Percentiles rank a stretch among this genome's conserved stretches.
Evolutionary conservation across 305 asterid genomes (phyloP).

Genomic region (Andrographis paniculata): DNA sequence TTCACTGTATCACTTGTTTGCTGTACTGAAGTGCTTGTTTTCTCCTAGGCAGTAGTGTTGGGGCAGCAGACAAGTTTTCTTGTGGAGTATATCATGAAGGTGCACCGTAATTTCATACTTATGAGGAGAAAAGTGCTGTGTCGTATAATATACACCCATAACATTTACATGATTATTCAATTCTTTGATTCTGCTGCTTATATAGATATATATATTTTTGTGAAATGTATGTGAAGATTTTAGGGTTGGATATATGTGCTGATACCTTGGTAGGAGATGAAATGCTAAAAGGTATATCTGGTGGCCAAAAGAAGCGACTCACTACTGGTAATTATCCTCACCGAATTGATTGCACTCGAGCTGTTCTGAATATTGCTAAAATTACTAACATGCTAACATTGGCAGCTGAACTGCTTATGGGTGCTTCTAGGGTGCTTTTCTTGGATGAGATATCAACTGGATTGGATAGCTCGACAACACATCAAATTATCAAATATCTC

Average conservation of each 20-base stretch:
- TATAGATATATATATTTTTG: slow-evolving; percentile 27
- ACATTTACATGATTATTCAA: too few species aligned
- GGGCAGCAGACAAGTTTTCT: slow-evolving; percentile 66
- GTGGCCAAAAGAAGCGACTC: slow-evolving; percentile 77
- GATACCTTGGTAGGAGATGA: slow-evolving; percentile 83
- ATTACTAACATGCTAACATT: slow-evolving; percentile 28
- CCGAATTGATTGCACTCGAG: slow-evolving; percentile 19
- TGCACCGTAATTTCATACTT: slow-evolving; percentile 27
- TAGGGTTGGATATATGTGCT: slow-evolving; percentile 79
- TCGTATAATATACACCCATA: background rate
- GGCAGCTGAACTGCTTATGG: slow-evolving; percentile 81
- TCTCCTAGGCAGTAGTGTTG: slow-evolving; percentile 79
- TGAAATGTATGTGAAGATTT: slow-evolving; percentile 50
- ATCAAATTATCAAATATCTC: slow-evolving; percentile 57
- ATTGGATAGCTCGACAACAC: slow-evolving; percentile 72
- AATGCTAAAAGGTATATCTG: slow-evolving; percentile 80
- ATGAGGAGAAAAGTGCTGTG: slow-evolving; percentile 4
- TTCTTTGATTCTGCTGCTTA: too few species aligned
- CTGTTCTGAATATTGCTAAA: slow-evolving; percentile 15
- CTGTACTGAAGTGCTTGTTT: slow-evolving; percentile 34
- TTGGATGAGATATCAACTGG: slow-evolving; percentile 87
- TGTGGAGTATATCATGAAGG: slow-evolving; percentile 83
- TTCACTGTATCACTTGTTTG: slow-evolving; percentile 1
- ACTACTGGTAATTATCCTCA: slow-evolving; percentile 47
- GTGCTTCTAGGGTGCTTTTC: slow-evolving; percentile 63